Base-by-base conservation (phyloP, 140 eudicot genomes). In the Oenanthe javanica region DNA sequence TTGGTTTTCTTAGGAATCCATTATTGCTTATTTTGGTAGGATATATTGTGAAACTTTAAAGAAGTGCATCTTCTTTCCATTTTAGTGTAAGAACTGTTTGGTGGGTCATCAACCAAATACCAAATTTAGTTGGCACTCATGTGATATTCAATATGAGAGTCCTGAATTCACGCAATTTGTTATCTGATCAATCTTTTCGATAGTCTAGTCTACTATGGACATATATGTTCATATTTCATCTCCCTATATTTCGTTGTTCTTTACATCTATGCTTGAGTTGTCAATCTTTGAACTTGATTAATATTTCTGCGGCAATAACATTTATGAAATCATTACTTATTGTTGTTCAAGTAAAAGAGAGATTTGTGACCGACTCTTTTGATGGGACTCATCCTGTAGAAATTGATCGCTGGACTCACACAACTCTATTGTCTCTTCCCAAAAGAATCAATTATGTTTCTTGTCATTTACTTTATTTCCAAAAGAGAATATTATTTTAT, bases 1-100 rank as follows among this genome's bases (percentile, higher is more conserved):
- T 48, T 75, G 79, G 40, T 49, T 54, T 75, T 61, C 70, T 54
- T 75, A 46, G 77, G 42, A 74, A 47, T 57, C 59, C 40, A n/a
- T 46, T 49, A 46, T 74, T 46, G 42, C 57, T 74, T 74, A 21
- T 43, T 45, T 74, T 74, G 77, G 77, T 45, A 74, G 19, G 57
- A 46, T 6, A 21, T 19, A 6, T 9, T 19, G 51, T 21, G 27
- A 21, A 72, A 43, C 27, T 43, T 18, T 3, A 72, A 72, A 72
- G 52, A 42, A 72, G 52, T 72, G 46, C 21, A 67, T 36, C n/a
- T 67, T 67, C n/a, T 67, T 67, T 31, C 73, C 73, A 31, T 67
- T 2, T 12, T 21, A 67, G 45, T 42, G 76, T 16, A 42, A 42
- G 27, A 71, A 71, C 50, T 71, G 25, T 74, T 46, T 46, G 18